phyloP scores from a whole-genome alignment of 1,139 yeast genomes.

The Cylindricascospora bacillispora region DNA sequence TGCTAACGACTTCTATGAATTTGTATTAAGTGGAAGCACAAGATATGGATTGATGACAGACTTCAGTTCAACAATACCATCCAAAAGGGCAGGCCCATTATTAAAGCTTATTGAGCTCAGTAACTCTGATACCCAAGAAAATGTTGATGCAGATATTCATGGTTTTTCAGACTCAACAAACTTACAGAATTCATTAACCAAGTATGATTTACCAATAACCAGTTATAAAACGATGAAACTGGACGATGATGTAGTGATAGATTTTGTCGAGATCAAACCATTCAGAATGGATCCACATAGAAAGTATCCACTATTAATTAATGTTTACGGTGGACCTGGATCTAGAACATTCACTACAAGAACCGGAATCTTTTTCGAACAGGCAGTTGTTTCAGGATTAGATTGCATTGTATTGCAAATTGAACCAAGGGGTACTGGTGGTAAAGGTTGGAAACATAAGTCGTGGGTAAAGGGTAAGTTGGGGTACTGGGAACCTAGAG shows the following conservation, averaged over 20 bases:
- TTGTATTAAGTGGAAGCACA: slow-evolving; percentile 19
- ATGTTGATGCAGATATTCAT: slow-evolving; percentile 7
- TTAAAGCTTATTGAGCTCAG: slow-evolving; percentile 10
- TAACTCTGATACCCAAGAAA: slow-evolving; percentile 4
- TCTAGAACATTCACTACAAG: slow-evolving; percentile 54
- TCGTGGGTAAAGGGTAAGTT: slow-evolving; percentile 55
- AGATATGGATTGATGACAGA: slow-evolving; percentile 20
- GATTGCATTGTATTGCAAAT: slow-evolving; percentile 69
- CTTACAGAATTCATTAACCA: slow-evolving; percentile 21
- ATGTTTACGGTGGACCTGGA: slow-evolving; percentile 92
- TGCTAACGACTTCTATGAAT: slow-evolving; percentile 15
- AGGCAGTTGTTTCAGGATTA: slow-evolving; percentile 51
- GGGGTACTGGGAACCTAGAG: slow-evolving; percentile 84
- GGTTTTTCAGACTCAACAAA: slow-evolving; percentile 21
- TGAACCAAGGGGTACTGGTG: slow-evolving; percentile 95
- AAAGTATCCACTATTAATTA: slow-evolving; percentile 70
- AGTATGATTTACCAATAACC: slow-evolving; percentile 45
- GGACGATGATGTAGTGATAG: slow-evolving; percentile 38
- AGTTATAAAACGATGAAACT: slow-evolving; percentile 37
- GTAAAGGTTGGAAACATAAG: slow-evolving; percentile 67
- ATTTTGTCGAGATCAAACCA: slow-evolving; percentile 68
- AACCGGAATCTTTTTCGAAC: slow-evolving; percentile 52
- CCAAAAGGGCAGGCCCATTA: slow-evolving; percentile 17
- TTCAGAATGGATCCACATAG: slow-evolving; percentile 43
- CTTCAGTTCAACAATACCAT: slow-evolving; percentile 20